These are phyloP conservation scores for Alternaria ventricosa DNA, from an alignment of 2,329 filamentous ascomycete genomes.

Conservation along the genomic window DNA sequence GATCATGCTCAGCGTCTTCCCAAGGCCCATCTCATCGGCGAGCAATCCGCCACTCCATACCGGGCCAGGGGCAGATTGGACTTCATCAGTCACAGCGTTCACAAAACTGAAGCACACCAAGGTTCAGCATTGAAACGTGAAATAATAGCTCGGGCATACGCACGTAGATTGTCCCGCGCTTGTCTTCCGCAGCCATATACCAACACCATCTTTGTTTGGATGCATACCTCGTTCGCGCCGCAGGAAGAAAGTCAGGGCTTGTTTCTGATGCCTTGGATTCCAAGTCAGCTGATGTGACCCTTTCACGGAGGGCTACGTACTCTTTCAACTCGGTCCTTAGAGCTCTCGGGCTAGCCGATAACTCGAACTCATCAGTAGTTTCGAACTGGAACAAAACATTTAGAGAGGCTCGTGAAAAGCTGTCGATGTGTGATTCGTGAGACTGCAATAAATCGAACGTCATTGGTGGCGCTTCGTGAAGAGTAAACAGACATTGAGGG, in stretches of 20 bases:
- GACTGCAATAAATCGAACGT: neutral
- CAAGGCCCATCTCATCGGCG: conserved; percentile 24
- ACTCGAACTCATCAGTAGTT: neutral
- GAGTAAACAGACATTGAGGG: conserved; percentile 12
- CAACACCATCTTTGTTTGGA: conserved; percentile 3
- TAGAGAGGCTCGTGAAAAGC: neutral
- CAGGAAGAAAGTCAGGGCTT: conserved; percentile 17
- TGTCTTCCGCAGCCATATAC: conserved; percentile 4
- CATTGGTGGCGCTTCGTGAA: neutral
- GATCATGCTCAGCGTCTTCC: conserved; percentile 25
- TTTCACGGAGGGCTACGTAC: accelerated
- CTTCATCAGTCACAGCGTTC: neutral
- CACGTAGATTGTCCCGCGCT: neutral
- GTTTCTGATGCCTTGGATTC: conserved; percentile 8
- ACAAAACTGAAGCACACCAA: neutral
- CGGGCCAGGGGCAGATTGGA: neutral
- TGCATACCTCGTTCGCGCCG: conserved; percentile 13
- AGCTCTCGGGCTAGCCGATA: neutral
- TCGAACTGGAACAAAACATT: neutral
- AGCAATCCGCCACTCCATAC: conserved; percentile 9
- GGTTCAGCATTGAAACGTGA: neutral
- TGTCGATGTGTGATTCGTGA: neutral
- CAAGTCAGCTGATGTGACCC: neutral
- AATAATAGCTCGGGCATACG: neutral
- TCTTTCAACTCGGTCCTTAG: neutral